phyloP scores from a whole-genome alignment of 179 eudicot species.

The Carnegiea gigantea region DNA sequence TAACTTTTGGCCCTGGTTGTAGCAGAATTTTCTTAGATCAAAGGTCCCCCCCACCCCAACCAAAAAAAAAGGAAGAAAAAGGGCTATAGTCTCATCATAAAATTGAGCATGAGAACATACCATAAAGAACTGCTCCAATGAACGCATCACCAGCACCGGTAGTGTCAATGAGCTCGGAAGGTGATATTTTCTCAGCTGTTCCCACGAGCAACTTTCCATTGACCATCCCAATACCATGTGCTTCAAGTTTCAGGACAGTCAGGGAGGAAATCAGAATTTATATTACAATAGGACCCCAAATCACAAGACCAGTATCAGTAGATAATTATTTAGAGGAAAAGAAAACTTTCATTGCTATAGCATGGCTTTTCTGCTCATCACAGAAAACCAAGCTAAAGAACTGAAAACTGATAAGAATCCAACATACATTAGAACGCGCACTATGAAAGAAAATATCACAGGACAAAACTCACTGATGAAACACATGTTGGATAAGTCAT shows the following conservation, averaged over 20 bases:
- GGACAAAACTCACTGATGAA: slow-evolving; percentile 63
- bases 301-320: background rate
- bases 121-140: slow-evolving; percentile 85
- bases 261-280: slow-evolving; percentile 18
- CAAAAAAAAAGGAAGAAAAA: background rate
- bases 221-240: slow-evolving; percentile 63
- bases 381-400: too few species aligned
- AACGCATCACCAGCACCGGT: slow-evolving; percentile 98
- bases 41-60: background rate
- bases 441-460: too few species aligned
- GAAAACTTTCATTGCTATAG: background rate
- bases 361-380: background rate
- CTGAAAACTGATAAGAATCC: too few species aligned
- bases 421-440: too few species aligned
- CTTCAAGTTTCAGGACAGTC: slow-evolving; percentile 52
- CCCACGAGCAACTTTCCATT: slow-evolving; percentile 65
- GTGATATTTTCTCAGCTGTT: slow-evolving; percentile 73
- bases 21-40: too few species aligned
- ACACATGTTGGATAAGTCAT: slow-evolving; percentile 47
- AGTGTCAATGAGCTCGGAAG: slow-evolving; percentile 80
- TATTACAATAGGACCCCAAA: background rate
- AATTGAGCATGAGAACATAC: slow-evolving; percentile 33
- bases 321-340: background rate
- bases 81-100: too few species aligned
- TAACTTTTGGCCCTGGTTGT: too few species aligned